Evolutionary conservation across 2,329 filamentous ascomycete species (phyloP).

Genomic region (Trichoderma koningii): DNA sequence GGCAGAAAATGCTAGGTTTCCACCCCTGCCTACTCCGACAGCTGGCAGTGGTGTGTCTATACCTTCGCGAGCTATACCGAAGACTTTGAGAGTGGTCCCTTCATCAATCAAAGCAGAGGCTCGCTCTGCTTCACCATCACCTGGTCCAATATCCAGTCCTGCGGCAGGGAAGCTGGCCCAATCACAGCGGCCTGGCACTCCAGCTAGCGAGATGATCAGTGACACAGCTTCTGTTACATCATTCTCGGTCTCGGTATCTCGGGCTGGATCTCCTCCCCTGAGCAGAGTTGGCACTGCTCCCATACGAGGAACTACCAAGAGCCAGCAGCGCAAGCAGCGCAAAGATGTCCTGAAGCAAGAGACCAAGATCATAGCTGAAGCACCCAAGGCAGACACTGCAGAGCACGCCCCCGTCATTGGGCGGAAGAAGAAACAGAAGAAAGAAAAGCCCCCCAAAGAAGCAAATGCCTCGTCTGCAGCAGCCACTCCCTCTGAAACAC

Average conservation of each 20-base stretch:
- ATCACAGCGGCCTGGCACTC: slow-evolving; percentile 65
- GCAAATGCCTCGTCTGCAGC: slow-evolving; percentile 26
- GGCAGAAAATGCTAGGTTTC: slow-evolving; percentile 47
- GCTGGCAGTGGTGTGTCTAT: slow-evolving; percentile 50
- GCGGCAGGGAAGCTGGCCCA: slow-evolving; percentile 32
- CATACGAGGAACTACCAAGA: slow-evolving; percentile 71
- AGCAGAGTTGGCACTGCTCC: slow-evolving; percentile 67
- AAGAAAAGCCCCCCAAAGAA: slow-evolving; percentile 55
- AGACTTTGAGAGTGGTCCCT: slow-evolving; percentile 70
- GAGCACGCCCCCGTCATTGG: slow-evolving; percentile 73
- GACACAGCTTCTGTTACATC: slow-evolving; percentile 76
- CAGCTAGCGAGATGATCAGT: slow-evolving; percentile 72
- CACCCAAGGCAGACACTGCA: slow-evolving; percentile 54
- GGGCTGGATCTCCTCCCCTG: slow-evolving; percentile 71
- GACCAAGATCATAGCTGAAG: slow-evolving; percentile 54
- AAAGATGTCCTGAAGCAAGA: slow-evolving; percentile 69
- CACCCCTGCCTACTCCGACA: slow-evolving; percentile 52
- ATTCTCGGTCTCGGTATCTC: slow-evolving; percentile 65
- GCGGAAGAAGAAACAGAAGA: slow-evolving; percentile 84
- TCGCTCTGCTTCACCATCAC: neutral
- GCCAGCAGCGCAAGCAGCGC: slow-evolving; percentile 74
- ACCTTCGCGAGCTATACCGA: slow-evolving; percentile 54
- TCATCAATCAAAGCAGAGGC: slow-evolving; percentile 17
- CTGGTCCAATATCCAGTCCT: slow-evolving; percentile 35
- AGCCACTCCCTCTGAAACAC: slow-evolving; percentile 21